Conservation (phyloP, 768 basidiomycete species). For the Pleurotus pulmonarius region DNA sequence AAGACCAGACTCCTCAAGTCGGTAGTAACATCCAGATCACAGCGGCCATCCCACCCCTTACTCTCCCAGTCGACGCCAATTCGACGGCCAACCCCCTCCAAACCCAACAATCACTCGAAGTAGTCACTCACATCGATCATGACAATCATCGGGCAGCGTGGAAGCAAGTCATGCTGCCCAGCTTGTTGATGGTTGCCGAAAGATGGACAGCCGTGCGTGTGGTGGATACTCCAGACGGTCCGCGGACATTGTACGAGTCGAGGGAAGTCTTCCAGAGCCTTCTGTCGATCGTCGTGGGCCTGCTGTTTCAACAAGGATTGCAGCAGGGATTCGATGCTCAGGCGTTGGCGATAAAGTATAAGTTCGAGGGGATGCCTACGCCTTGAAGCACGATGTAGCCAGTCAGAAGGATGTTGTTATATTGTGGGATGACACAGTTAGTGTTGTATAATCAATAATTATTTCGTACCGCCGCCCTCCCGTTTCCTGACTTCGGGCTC, state of each 20-base stretch:
- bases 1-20: conserved; percentile 20
- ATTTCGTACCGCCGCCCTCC: conserved; percentile 11
- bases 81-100: conserved; percentile 23
- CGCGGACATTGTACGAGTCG: conserved; percentile 27
- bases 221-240: conserved; percentile 12
- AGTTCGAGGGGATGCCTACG: background rate
- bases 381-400: too few species aligned
- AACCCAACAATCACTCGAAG: conserved; percentile 23
- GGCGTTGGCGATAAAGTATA: conserved; percentile 1
- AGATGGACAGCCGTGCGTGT: conserved; percentile 25
- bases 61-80: conserved; percentile 21
- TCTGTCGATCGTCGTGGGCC: background rate
- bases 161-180: conserved; percentile 21
- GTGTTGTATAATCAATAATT: background rate
- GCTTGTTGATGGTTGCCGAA: conserved; percentile 21
- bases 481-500: conserved; percentile 29
- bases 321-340: conserved; percentile 7
- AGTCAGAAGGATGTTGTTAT: too few species aligned
- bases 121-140: conserved; percentile 25
- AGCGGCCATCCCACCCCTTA: conserved; percentile 28
- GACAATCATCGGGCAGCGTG: conserved; percentile 22
- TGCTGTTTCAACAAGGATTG: conserved; percentile 1
- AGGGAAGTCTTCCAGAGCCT: conserved; percentile 18
- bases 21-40: conserved; percentile 21
- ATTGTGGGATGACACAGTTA: too few species aligned